Evolutionary conservation across 148 eudicot species (phyloP), one percentile per base, ranked within the genome.

Genomic region (Nepenthes gracilis): DNA sequence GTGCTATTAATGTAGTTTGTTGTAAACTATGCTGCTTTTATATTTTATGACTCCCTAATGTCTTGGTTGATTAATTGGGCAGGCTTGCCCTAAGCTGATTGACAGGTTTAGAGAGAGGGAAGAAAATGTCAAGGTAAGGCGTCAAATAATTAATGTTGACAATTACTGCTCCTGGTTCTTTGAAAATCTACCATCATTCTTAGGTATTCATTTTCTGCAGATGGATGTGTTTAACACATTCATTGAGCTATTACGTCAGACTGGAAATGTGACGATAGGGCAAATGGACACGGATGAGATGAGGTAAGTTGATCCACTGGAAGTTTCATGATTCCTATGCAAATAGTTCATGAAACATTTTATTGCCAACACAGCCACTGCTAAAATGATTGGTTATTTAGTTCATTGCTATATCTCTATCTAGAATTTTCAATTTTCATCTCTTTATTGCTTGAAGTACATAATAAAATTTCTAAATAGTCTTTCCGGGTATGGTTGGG

Each of bases 31-130:
- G 36, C 37, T 55, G 12, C 33, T 8, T 32, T 34, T 33, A 7
- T 15, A 33, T 54, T 5, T 54, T 2, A 5, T 54, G 33, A 33
- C 5, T 15, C 33, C 2, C 35, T 58, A n/a, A 36, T 10, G 2
- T 9, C 47, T 9, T 58, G 43, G 36, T 35, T 35, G 5, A 33
- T 2, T 9, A 2, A 59, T 47, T 49, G 48, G 7, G 47, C 43
- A 90, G 97, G 97, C 97, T 55, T 87, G 97, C 71, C 97, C 97
- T 35, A 90, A 90, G 81, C 77, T 90, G 77, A 86, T 90, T 66
- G 97, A 90, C 63, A 85, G 97, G 74, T 90, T 90, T 66, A 90
- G 83, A 72, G 97, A 90, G 76, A 79, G 97, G 71, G 97, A 90
- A 76, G 97, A 90, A 74, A 90, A 90, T 75, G 97, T 90, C 47